Conservation (phyloP, 768 basidiomycete species). For the Myochromella boudieri region DNA sequence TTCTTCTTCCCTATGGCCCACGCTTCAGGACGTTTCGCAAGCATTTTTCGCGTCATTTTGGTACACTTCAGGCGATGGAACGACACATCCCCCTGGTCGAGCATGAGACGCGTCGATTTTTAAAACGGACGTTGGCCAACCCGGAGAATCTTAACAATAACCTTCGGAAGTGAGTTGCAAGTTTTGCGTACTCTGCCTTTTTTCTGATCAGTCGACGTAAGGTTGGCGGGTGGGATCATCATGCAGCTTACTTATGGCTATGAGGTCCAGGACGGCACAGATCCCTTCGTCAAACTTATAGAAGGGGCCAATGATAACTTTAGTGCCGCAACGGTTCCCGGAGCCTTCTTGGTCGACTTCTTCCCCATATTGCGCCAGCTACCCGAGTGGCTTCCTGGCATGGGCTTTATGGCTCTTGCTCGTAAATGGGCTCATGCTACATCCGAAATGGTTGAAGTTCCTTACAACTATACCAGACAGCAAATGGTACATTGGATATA, state of each 20-base stretch:
- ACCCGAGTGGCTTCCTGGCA: conserved; percentile 57
- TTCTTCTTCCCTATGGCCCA: conserved; percentile 41
- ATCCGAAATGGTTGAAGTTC: conserved; percentile 38
- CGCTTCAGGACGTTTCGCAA: conserved; percentile 46
- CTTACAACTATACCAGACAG: conserved; percentile 42
- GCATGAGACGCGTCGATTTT: conserved; percentile 33
- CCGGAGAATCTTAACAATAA: conserved; percentile 32
- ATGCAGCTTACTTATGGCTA: conserved; percentile 57
- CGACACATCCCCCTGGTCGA: conserved; percentile 32
- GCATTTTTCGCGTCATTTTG: conserved; percentile 41
- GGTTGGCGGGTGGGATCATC: conserved; percentile 54
- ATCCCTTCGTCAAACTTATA: conserved; percentile 52
- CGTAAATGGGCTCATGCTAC: conserved; percentile 57
- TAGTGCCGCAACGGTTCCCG: conserved; percentile 46
- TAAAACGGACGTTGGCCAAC: conserved; percentile 33
- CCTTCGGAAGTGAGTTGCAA: conserved; percentile 40
- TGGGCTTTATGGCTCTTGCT: conserved; percentile 50
- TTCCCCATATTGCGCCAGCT: conserved; percentile 26
- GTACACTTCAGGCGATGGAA: conserved; percentile 29
- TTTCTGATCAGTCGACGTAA: conserved; percentile 13
- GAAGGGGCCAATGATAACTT: conserved; percentile 54
- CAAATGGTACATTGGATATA: conserved; percentile 42
- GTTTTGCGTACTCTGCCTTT: background rate
- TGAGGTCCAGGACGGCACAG: conserved; percentile 49
- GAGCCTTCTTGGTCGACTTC: conserved; percentile 43